Conservation (phyloP, 306 rosid species). For the Malus orientalis region DNA sequence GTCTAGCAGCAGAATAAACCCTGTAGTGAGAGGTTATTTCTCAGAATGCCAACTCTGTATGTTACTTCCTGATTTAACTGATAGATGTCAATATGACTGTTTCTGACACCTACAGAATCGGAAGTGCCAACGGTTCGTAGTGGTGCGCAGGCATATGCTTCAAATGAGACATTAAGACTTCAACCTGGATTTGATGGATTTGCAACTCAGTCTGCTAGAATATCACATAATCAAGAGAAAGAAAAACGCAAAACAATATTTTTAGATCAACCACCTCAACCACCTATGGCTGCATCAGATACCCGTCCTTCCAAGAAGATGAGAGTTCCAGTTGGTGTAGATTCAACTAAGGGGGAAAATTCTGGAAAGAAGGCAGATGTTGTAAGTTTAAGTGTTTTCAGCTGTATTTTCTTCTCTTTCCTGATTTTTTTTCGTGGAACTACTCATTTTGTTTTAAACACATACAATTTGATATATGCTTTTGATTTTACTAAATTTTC, state of each 20-base stretch:
- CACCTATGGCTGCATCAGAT: background rate
- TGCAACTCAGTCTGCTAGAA: background rate
- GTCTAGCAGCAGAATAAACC: background rate
- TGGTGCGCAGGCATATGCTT: background rate
- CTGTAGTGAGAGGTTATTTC: constrained; percentile 8
- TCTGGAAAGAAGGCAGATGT: background rate
- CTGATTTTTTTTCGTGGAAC: background rate
- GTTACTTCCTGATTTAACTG: background rate
- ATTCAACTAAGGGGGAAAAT: background rate
- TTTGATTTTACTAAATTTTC: background rate
- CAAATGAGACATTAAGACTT: background rate
- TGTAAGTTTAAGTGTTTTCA: background rate
- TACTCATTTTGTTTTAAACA: background rate
- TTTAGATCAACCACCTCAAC: background rate
- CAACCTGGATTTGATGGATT: background rate
- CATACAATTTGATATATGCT: background rate
- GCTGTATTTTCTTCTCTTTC: background rate
- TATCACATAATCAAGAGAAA: background rate
- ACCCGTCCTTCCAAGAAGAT: background rate
- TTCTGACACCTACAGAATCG: background rate
- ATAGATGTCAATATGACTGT: background rate
- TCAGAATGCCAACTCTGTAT: background rate
- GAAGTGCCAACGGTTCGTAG: background rate
- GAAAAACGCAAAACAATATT: background rate
- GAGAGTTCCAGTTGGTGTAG: background rate